phyloP scores from a whole-genome alignment of 176 grass and related monocot genomes.

The Raddia guianensis region DNA sequence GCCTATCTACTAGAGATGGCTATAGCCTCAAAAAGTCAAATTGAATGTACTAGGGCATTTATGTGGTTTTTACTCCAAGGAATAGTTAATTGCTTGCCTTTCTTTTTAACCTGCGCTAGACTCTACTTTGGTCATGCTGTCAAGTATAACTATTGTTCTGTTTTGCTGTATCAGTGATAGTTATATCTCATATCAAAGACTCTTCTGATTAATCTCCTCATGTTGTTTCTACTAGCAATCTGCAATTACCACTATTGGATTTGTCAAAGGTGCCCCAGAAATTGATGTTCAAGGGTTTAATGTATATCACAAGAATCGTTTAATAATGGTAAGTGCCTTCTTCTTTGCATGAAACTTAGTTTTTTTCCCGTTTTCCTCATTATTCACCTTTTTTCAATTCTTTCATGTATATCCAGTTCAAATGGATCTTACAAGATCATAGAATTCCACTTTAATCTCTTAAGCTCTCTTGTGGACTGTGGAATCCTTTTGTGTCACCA shows the following conservation, averaged over 20 bases:
- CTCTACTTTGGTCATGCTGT: slow-evolving; percentile 1
- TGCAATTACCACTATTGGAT: slow-evolving; percentile 86
- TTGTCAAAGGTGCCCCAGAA: slow-evolving; percentile 88
- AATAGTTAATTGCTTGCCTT: background rate
- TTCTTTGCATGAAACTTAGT: slow-evolving; percentile 29
- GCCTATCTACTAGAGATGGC: slow-evolving; percentile 9
- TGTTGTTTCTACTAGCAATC: slow-evolving; percentile 51
- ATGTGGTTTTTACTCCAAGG: background rate
- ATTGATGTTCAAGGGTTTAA: slow-evolving; percentile 95
- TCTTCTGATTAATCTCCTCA: slow-evolving; percentile 24
- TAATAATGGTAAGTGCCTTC: slow-evolving; percentile 76
- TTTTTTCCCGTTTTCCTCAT: slow-evolving; percentile 24
- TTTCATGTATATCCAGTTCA: background rate
- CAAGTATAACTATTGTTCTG: slow-evolving; percentile 8
- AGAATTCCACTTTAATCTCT: background rate
- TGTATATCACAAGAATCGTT: slow-evolving; percentile 95
- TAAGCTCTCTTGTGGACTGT: background rate
- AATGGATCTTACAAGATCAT: background rate
- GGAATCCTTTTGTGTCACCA: background rate
- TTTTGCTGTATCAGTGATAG: slow-evolving; percentile 7
- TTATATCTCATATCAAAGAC: slow-evolving; percentile 13
- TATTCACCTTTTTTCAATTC: background rate
- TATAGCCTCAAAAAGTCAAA: slow-evolving; percentile 26
- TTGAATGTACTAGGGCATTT: background rate
- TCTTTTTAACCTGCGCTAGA: background rate